Evolutionary conservation across 805 yeast species (phyloP), one percentile per base, ranked within the genome.

Genomic region (Candida xiaguanensis): DNA sequence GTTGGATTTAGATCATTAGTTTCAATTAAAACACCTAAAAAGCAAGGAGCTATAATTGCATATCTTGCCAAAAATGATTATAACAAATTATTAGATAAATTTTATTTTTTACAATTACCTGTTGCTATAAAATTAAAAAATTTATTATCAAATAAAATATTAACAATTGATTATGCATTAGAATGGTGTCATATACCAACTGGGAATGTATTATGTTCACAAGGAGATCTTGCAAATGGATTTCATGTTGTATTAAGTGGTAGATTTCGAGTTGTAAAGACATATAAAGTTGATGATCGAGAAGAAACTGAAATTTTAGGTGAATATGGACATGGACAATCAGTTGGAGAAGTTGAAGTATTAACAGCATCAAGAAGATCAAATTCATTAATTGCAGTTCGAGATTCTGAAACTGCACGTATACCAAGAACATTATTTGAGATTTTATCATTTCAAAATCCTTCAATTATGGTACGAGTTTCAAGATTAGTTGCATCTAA

Each of bases 141-240:
- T n/a, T 69, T 85, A 2, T 59, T 93, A 28, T 82, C 90, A 20
- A 66, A 75, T 20, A 77, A 84, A 40, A 67, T 91, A 27, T 60
- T 85, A 27, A 77, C 83, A 40, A 76, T 93, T 30, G 98, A 91
- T 54, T 87, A 85, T 59, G 96, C 97, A 0, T 65, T 93, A 37
- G 99, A 93, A 58, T 91, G 98, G 98, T 79, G 90, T 29, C 96
- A 88, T 43, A 70, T 85, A 9, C 80, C 80, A n/a, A 91, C 97
- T 1, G 96, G 97, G 0, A 82, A 82, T 36, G 72, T 82, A 0
- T 59, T 93, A 15, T 88, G 85, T 51, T 73, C 78, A 2, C 93
- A 91, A 56, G 95, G 88, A 1, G 93, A 87, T 38, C 74, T 75
- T 14, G 95, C 98, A 0, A 90, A 88, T 56, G 95, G 96, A 15